These are phyloP conservation scores for Heterobasidion irregulare DNA, from an alignment of 1,284 basidiomycete genomes.

Conservation along the genomic window DNA sequence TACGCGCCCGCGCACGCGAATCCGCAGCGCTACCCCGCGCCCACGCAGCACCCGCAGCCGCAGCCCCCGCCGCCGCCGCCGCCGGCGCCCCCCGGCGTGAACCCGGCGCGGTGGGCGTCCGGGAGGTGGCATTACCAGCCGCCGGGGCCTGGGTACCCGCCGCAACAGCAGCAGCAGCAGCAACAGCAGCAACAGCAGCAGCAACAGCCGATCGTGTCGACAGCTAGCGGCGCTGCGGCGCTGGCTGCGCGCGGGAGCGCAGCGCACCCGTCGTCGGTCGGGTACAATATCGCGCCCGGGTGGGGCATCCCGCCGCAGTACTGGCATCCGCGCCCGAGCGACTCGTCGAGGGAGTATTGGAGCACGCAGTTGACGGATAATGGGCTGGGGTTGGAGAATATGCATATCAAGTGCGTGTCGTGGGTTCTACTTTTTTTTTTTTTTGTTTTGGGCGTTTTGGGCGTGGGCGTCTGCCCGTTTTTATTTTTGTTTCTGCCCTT, in stretches of 20 bases:
- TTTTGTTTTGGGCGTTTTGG: no score
- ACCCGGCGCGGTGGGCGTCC: slow-evolving; percentile 36
- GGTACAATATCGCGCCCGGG: slow-evolving; percentile 12
- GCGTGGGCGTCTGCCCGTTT: no score
- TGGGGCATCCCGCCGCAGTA: slow-evolving; percentile 18
- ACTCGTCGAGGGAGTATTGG: slow-evolving; percentile 55
- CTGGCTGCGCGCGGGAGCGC: slow-evolving; percentile 18
- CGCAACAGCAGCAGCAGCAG: not conserved
- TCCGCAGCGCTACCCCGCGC: not conserved
- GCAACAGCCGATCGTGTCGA: not conserved
- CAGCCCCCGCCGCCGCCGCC: slow-evolving; percentile 6
- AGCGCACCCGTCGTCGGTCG: slow-evolving; percentile 17
- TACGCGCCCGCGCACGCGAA: not conserved
- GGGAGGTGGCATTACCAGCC: slow-evolving; percentile 42
- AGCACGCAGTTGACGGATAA: slow-evolving; percentile 47
- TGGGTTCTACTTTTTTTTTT: no score
- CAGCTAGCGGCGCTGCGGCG: slow-evolving; percentile 9
- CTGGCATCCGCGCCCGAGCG: slow-evolving; percentile 54
- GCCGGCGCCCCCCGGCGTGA: slow-evolving; percentile 30
- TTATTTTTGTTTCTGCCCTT: no score
- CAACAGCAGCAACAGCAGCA: no score
- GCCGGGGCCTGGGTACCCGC: not conserved
- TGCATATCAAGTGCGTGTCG: slow-evolving; percentile 61
- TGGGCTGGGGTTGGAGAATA: slow-evolving; percentile 54
- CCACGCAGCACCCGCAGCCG: no score